These are phyloP conservation scores for Phaseolus lunatus DNA, from an alignment of 306 rosid species.

Conservation along the genomic window DNA sequence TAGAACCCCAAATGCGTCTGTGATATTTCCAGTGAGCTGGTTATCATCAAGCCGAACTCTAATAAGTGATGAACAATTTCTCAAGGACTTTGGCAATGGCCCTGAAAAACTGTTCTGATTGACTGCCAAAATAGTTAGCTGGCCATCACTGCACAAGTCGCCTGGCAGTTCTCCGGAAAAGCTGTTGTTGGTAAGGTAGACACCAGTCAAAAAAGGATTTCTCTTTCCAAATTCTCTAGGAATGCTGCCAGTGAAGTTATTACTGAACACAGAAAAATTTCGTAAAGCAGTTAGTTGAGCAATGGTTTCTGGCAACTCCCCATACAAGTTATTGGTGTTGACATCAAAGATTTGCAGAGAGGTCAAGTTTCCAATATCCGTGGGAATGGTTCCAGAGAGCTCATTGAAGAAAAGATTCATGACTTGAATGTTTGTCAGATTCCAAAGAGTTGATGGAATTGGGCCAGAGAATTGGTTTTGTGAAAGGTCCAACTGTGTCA, in stretches of 20 bases:
- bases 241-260: slow-evolving; percentile 62
- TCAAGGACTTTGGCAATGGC: slow-evolving; percentile 68
- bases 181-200: slow-evolving; percentile 65
- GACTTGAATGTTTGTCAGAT: slow-evolving; percentile 44
- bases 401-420: slow-evolving; percentile 55
- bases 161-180: slow-evolving; percentile 74
- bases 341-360: slow-evolving; percentile 57
- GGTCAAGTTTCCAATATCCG: slow-evolving; percentile 63
- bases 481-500: slow-evolving; percentile 54
- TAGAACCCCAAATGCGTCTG: slow-evolving; percentile 54
- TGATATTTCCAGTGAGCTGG: slow-evolving; percentile 63
- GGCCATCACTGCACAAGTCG: slow-evolving; percentile 55
- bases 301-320: slow-evolving; percentile 64
- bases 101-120: slow-evolving; percentile 62
- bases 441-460: slow-evolving; percentile 55
- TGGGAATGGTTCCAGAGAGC: slow-evolving; percentile 59
- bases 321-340: slow-evolving; percentile 50
- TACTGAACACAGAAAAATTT: slow-evolving; percentile 59
- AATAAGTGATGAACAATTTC: slow-evolving; percentile 53
- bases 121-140: slow-evolving; percentile 39
- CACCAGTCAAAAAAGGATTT: slow-evolving; percentile 49
- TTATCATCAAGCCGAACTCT: slow-evolving; percentile 67
- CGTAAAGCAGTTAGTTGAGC: slow-evolving; percentile 40
- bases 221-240: slow-evolving; percentile 65
- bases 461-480: slow-evolving; percentile 53